These are phyloP conservation scores for Tulasnella sp. DNA, from an alignment of 768 basidiomycete species.

Conservation along the genomic window DNA sequence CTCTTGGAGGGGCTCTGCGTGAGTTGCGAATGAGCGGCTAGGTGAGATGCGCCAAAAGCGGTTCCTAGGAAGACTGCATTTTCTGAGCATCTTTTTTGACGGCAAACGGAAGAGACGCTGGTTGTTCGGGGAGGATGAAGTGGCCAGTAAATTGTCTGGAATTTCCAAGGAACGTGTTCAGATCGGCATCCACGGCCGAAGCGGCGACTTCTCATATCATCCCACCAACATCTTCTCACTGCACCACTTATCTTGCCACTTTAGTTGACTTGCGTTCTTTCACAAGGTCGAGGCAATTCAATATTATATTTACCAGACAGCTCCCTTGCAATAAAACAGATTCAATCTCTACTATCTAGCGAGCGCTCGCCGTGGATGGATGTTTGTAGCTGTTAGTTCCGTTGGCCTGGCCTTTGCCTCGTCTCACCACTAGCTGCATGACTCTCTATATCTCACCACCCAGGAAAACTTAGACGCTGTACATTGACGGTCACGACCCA, in stretches of 20 bases:
- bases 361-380: too few relatives aligned
- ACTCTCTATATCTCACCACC: neutral
- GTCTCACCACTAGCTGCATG: too few relatives aligned
- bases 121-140: neutral
- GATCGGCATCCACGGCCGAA: neutral
- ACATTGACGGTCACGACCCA: neutral
- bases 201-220: neutral
- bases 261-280: too few relatives aligned
- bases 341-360: too few relatives aligned
- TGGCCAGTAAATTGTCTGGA: neutral
- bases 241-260: too few relatives aligned
- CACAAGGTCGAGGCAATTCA: too few relatives aligned
- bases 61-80: neutral
- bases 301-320: too few relatives aligned
- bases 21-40: slow-evolving; percentile 26
- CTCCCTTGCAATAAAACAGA: too few relatives aligned
- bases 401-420: too few relatives aligned
- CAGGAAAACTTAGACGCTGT: neutral
- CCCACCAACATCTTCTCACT: neutral
- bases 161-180: neutral
- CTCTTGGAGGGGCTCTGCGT: slow-evolving; percentile 31
- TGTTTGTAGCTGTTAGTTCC: too few relatives aligned
- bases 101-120: neutral
- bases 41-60: neutral
- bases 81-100: neutral